A percentile compares a stretch with the other conserved stretches of the same genome.
Evolutionary conservation across 1,284 basidiomycete species (phyloP).

Genomic region (Mycena citricolor): DNA sequence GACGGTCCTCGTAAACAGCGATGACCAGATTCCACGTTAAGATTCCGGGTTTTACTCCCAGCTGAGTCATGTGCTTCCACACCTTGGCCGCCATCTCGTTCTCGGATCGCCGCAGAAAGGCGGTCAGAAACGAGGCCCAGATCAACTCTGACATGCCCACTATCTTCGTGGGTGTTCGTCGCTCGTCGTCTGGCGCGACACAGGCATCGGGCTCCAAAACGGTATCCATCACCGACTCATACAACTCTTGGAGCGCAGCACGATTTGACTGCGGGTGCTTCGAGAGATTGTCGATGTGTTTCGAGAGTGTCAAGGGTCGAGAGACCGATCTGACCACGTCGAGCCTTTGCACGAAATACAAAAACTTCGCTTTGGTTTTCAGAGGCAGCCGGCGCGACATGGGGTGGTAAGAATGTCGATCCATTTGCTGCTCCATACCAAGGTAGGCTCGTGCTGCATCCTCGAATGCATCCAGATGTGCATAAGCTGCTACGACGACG

Average conservation of each 20-base stretch:
- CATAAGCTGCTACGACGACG: conserved; percentile 56
- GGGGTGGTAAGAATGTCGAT: background rate
- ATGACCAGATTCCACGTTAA: conserved; percentile 24
- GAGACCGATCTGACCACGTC: conserved; percentile 50
- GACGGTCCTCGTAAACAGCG: conserved; percentile 59
- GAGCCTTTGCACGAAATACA: conserved; percentile 46
- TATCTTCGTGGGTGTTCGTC: conserved; percentile 36
- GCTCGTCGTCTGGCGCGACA: conserved; percentile 41
- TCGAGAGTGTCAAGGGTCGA: conserved; percentile 47
- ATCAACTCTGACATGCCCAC: conserved; percentile 51
- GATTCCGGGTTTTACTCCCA: conserved; percentile 49
- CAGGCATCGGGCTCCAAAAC: conserved; percentile 47
- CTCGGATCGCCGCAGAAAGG: conserved; percentile 53
- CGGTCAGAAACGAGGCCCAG: conserved; percentile 64
- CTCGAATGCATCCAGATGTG: conserved; percentile 52
- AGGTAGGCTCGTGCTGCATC: conserved; percentile 48
- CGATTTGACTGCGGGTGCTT: conserved; percentile 13
- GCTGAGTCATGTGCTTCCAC: conserved; percentile 60
- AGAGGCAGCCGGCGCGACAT: conserved; percentile 31
- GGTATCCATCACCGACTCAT: conserved; percentile 47
- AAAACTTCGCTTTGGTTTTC: conserved; percentile 33
- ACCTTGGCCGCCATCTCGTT: conserved; percentile 56
- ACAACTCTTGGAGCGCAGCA: conserved; percentile 44
- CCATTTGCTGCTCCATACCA: conserved; percentile 14
- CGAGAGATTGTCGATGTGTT: conserved; percentile 48